Conservation (phyloP, 1,284 basidiomycete genomes). For the Ustilago loliicola region DNA sequence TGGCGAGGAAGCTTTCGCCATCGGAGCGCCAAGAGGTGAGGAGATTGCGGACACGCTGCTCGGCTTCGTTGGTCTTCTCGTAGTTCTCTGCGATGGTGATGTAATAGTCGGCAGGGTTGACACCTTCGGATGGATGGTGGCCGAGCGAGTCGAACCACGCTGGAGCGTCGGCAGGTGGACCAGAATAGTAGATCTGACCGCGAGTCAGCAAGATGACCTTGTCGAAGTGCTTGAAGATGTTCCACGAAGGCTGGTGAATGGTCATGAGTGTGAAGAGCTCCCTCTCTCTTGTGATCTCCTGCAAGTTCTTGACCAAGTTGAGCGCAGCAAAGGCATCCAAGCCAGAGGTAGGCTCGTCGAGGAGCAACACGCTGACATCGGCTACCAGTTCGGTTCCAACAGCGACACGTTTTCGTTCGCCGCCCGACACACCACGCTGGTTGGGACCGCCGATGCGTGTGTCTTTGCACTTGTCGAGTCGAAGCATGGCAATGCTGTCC, state of each 20-base stretch:
- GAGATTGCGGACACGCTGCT: constrained; percentile 40
- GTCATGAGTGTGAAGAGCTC: constrained; percentile 54
- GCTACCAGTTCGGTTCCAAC: constrained; percentile 48
- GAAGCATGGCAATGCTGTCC: constrained; percentile 54
- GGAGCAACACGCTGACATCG: constrained; percentile 50
- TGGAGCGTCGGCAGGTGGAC: constrained; percentile 41
- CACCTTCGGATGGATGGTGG: constrained; percentile 35
- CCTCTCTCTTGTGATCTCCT: constrained; percentile 43
- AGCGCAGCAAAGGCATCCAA: constrained; percentile 55
- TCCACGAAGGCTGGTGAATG: constrained; percentile 60
- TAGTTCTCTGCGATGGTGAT: constrained; percentile 53
- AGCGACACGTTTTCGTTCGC: constrained; percentile 58
- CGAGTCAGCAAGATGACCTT: constrained; percentile 51
- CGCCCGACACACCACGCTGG: constrained; percentile 57
- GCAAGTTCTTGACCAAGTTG: constrained; percentile 52
- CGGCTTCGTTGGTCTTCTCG: constrained; percentile 53
- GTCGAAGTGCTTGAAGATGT: constrained; percentile 58
- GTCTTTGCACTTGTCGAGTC: constrained; percentile 51
- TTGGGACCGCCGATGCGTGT: constrained; percentile 51
- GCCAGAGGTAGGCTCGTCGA: constrained; percentile 60
- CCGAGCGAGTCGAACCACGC: constrained; percentile 44
- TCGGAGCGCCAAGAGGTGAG: constrained; percentile 44
- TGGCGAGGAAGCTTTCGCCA: constrained; percentile 20
- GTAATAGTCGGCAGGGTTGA: constrained; percentile 57
- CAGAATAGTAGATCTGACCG: constrained; percentile 54